Evolutionary conservation across 2,329 filamentous ascomycete genomes (phyloP), one percentile per base, ranked within the genome.

Genomic region (Pezicula rhizophila): DNA sequence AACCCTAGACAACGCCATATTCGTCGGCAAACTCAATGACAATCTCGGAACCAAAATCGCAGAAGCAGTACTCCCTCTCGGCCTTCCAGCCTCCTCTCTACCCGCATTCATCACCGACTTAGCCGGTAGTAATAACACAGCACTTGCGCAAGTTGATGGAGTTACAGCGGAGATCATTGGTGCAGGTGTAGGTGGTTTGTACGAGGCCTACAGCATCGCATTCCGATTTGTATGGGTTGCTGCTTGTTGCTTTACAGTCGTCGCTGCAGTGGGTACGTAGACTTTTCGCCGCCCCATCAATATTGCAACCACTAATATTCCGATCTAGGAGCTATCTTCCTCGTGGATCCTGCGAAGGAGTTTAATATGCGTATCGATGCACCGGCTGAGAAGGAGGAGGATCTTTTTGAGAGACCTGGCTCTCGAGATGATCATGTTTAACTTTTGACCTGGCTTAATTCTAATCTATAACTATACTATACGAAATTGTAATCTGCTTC

Each of bases 301-400:
- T 12, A 18, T 18, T 18, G 18, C 39, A 41, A 33, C 6, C 6
- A 31, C n/a, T 44, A 7, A 44, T 18, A 5, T n/a, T 1, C 39
- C 26, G 14, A 25, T 23, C 25, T 26, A 56, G 55, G 35, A 46
- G 8, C 55, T 40, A 23, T 55, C 23, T 65, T 68, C 49, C 39
- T 70, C 6, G 50, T 63, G 10, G 66, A 70, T 42, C 65, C 62
- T 1, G 58, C 52, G 15, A 60, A 63, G 45, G 66, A 68, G 39
- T 68, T 69, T 53, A 69, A 66, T 49, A 67, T 62, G 54, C 62
- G 61, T 33, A 66, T 69, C 28, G 67, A 70, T 48, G 62, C 61
- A 15, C 67, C 67, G 2, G 57, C 65, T 3, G 67, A 69, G 52
- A 64, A 66, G 45, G 61, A 63, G 33, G 56, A 63, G 39, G 56